Base-by-base conservation (phyloP, 2,329 filamentous ascomycete genomes). In the Lizonia empirigonia region DNA sequence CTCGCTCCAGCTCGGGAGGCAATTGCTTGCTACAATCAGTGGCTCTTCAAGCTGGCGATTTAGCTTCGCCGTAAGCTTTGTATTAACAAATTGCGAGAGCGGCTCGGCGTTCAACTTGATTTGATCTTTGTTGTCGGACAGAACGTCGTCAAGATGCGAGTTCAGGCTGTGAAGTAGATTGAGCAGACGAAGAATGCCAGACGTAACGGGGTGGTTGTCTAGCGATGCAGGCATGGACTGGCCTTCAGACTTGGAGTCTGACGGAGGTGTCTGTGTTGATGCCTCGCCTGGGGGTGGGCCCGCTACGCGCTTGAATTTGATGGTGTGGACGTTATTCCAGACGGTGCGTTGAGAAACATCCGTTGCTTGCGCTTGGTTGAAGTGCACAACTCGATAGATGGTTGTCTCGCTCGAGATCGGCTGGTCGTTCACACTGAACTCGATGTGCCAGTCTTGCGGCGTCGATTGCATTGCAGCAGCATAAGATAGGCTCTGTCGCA, bases 21-120 rank as follows among this genome's bases (percentile, higher is more conserved):
- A 99, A 68, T 93, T 96, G 76, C 94, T 97, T 4, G 94, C 94
- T 41, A 99, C 94, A 59, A 99, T 95, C 57, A 99, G 78, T 8
- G 94, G 94, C 75, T 99, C 95, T 69, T 99, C 94, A 10, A 99
- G 79, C 72, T 99, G 95, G 22, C 94, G 87, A 69, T 99, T 99
- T 49, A 99, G 83, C 77, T 99, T 99, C 1, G 94, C 95, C 0
- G 94, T 99, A 29, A 99, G 83, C 73, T 99, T 99, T 0, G 94
- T 97, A 69, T 99, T 99, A 75, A 99, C 94, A 64, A 99, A 99
- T 62, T 97, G 92, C 2, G 92, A 88, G 37, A 95, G 75, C 0
- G 93, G 90, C 73, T 97, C 93, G 1, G 87, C 82, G 40, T 89
- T 90, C 22, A 95, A 78, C 55, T 85, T 86, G 51, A 89, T 75